Evolutionary conservation across 345 rosid species (phyloP).

Genomic region (Boechera stricta): DNA sequence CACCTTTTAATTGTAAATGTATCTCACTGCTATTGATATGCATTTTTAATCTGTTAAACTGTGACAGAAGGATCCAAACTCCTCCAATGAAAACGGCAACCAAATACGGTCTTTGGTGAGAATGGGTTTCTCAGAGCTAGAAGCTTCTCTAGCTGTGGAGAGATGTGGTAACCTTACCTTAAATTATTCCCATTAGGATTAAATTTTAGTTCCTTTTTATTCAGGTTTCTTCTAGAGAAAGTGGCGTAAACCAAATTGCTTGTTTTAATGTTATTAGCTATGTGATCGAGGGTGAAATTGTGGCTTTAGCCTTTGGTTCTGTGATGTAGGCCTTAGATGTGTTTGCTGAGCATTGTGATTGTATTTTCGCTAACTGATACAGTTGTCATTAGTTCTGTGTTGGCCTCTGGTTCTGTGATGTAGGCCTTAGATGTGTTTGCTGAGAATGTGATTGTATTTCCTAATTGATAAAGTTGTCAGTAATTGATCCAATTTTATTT

Average conservation of each 20-base stretch:
- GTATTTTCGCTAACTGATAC: too few species aligned
- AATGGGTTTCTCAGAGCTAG: constrained; percentile 74
- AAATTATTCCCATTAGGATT: neutral
- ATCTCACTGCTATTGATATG: constrained; percentile 8
- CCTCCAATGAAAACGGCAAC: constrained; percentile 48
- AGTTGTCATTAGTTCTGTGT: too few species aligned
- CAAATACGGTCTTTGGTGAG: constrained; percentile 49
- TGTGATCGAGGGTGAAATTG: neutral
- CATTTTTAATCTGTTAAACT: constrained; percentile 46
- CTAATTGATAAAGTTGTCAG: constrained; percentile 5
- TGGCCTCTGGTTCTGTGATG: constrained; percentile 15
- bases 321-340: constrained; percentile 27
- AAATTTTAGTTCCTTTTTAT: neutral
- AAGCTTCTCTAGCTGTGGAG: constrained; percentile 74
- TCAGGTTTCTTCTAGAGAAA: constrained; percentile 2
- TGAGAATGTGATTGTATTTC: constrained; percentile 21
- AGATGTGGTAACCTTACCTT: constrained; percentile 72
- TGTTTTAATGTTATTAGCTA: constrained; percentile 6
- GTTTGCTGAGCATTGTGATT: neutral
- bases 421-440: constrained; percentile 25
- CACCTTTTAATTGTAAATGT: neutral
- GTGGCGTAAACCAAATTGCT: constrained; percentile 11
- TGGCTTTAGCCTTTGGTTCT: constrained; percentile 2
- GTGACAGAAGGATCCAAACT: constrained; percentile 36
- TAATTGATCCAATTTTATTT: too few species aligned